Conservation (phyloP, 2,329 filamentous ascomycete species). For the Hypoxylon sp. region DNA sequence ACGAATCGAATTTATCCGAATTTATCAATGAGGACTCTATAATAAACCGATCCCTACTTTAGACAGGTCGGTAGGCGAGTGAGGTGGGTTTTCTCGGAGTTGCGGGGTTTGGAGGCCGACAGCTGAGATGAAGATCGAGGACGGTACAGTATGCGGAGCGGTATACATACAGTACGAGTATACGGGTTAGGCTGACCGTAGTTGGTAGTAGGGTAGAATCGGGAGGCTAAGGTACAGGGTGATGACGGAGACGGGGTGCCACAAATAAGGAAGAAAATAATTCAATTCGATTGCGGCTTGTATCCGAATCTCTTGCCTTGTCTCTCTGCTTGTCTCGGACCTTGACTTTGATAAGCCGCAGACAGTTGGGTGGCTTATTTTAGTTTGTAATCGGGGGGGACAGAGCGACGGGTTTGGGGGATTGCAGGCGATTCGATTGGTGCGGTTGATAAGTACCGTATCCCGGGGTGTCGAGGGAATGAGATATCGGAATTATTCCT, state of each 20-base stretch:
- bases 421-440: constrained; percentile 31
- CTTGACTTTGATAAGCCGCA: constrained; percentile 38
- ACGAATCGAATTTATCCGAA: constrained; percentile 32
- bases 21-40: constrained; percentile 40
- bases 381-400: constrained; percentile 37
- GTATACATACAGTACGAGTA: constrained; percentile 22
- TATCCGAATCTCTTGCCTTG: constrained; percentile 6
- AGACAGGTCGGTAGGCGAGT: constrained; percentile 32
- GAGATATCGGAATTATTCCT: constrained; percentile 26
- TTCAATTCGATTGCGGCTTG: constrained; percentile 26
- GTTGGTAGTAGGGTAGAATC: constrained; percentile 21
- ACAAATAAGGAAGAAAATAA: constrained; percentile 23
- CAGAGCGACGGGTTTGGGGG: constrained; percentile 25
- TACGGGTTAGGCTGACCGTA: constrained; percentile 3
- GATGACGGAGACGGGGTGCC: constrained; percentile 21
- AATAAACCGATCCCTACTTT: constrained; percentile 36
- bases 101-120: constrained; percentile 41
- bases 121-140: constrained; percentile 28
- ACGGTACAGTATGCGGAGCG: constrained; percentile 26
- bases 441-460: constrained; percentile 39
- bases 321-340: constrained; percentile 26
- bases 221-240: constrained; percentile 17
- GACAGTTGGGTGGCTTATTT: constrained; percentile 34
- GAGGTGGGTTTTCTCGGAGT: constrained; percentile 41
- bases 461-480: constrained; percentile 27